Evolutionary conservation across 2,329 filamentous ascomycete genomes (phyloP), one percentile per base, ranked within the genome.

Genomic region (Truncatella angustata): DNA sequence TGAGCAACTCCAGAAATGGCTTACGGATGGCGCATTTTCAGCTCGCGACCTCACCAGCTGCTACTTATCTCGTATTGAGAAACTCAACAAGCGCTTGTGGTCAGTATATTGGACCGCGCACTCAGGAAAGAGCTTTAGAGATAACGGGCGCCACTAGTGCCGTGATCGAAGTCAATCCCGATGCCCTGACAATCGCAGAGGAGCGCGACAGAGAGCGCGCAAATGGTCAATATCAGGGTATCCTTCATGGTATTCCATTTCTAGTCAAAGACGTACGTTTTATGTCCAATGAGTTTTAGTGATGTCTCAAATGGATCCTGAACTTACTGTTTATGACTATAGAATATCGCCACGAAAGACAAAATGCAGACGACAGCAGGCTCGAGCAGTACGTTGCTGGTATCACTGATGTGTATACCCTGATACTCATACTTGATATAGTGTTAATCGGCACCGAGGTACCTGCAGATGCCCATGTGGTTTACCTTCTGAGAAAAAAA

Each of bases 311-410:
- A 32, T 14, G 14, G 28, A 32, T 32, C 28, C 7, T 14, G 7
- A 32, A 14, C 28, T 32, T 14, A 32, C 14, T 14, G 7, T 14
- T 14, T 32, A n/a, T 32, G 28, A 14, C 14, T 14, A 32, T 14
- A 32, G 28, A 87, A 86, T 63, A 86, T 88, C 50, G 84, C 76
- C 21, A 83, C 79, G 6, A 83, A 82, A 56, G 87, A 90, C 64
- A 78, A 78, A 47, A 81, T 91, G 77, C 79, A 91, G 63, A 91
- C 87, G 0, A 91, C 88, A 0, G 87, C 87, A 1, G 88, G 88
- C 1, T 32, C 28, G 28, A 32, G 28, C 28, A 32, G 28, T 32
- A 32, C 83, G 78, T 60, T 85, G 75, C 14, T 14, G 28, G 14
- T 9, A 77, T 32, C 14, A 32, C 28, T 9, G 28, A 9, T 7